These are phyloP conservation scores for Barnettozyma vustinii DNA, from an alignment of 805 yeast species.

Conservation along the genomic window DNA sequence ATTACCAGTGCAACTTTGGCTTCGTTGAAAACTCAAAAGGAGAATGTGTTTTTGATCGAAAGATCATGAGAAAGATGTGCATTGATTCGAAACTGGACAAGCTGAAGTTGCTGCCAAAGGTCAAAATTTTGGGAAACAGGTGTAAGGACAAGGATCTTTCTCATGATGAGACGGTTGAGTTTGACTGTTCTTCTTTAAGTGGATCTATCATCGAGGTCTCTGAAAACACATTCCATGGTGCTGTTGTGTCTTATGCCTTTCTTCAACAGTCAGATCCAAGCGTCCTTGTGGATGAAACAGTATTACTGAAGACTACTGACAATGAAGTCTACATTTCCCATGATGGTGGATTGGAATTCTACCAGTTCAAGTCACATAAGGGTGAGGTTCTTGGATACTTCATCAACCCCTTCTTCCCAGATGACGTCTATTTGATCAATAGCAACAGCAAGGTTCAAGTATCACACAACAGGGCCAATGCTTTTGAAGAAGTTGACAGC, in stretches of 20 bases:
- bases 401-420: slow-evolving; percentile 53
- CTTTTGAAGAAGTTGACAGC: slow-evolving; percentile 33
- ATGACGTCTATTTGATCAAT: slow-evolving; percentile 31
- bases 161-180: slow-evolving; percentile 9
- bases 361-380: slow-evolving; percentile 8
- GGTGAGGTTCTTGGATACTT: slow-evolving; percentile 44
- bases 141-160: slow-evolving; percentile 14
- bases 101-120: slow-evolving; percentile 13
- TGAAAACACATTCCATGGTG: slow-evolving; percentile 43
- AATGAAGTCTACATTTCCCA: slow-evolving; percentile 56
- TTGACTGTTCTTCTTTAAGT: slow-evolving; percentile 19
- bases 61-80: slow-evolving; percentile 31
- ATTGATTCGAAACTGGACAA: slow-evolving; percentile 15
- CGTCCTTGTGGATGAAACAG: slow-evolving; percentile 47
- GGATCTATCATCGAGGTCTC: slow-evolving; percentile 26
- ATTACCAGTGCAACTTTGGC: slow-evolving; percentile 67
- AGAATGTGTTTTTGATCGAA: slow-evolving; percentile 42
- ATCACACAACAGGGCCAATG: slow-evolving; percentile 62
- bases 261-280: slow-evolving; percentile 36
- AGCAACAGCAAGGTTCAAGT: slow-evolving; percentile 33
- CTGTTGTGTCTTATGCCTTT: slow-evolving; percentile 50
- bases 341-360: slow-evolving; percentile 32
- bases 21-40: slow-evolving; percentile 35
- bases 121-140: slow-evolving; percentile 20
- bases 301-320: slow-evolving; percentile 52